A percentile compares a stretch with the other conserved stretches of the same genome.
Evolutionary conservation across 2,329 filamentous ascomycete species (phyloP).

Genomic region (Botrytis squamosa): DNA sequence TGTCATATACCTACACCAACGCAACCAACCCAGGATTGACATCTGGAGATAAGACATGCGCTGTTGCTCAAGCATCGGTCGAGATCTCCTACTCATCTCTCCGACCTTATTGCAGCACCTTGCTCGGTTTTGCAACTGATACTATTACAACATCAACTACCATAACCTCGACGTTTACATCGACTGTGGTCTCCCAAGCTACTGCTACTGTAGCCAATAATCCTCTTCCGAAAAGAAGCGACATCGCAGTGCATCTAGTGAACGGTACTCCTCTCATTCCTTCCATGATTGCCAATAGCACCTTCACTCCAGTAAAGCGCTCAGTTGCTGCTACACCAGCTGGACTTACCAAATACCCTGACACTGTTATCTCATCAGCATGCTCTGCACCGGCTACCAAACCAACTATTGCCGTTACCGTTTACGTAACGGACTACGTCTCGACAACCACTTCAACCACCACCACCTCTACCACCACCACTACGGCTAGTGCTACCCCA

Average conservation of each 20-base stretch:
- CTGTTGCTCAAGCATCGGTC: not conserved
- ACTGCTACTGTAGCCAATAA: not conserved
- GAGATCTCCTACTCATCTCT: not conserved
- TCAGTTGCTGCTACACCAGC: not conserved
- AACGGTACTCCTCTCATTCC: not conserved
- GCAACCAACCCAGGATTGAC: not conserved
- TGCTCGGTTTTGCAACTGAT: not conserved
- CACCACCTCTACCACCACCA: not conserved
- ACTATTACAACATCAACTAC: not conserved
- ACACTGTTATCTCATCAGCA: not conserved
- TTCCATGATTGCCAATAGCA: not conserved
- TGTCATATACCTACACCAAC: not conserved
- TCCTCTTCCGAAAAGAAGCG: not conserved
- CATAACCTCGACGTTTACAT: not conserved
- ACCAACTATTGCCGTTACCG: not conserved
- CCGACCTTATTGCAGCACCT: not conserved
- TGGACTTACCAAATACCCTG: not conserved
- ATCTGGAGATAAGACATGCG: not conserved
- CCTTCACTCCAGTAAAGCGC: not conserved
- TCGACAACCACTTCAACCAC: not conserved
- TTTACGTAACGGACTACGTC: not conserved
- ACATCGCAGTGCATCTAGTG: not conserved
- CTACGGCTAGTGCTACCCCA: not conserved
- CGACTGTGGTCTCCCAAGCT: not conserved
- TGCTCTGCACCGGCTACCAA: not conserved